Conservation (phyloP, 768 basidiomycete genomes). For the Termitomyces sp. region DNA sequence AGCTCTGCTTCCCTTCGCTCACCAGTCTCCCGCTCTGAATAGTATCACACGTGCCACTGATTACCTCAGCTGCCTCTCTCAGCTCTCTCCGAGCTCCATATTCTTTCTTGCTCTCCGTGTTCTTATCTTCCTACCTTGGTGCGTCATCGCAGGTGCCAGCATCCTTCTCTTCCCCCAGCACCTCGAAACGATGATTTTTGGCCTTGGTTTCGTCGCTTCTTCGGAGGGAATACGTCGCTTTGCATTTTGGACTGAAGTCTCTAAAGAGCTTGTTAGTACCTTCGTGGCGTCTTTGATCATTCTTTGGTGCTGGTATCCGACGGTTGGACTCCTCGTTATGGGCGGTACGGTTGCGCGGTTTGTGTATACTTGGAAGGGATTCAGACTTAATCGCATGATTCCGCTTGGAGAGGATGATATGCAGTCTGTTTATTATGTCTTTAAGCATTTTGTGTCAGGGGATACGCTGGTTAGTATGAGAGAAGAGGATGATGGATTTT, state of each 20-base stretch:
- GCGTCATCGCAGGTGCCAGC: conserved; percentile 34
- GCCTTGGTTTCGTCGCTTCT: conserved; percentile 23
- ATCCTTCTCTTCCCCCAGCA: conserved; percentile 31
- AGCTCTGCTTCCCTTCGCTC: conserved; percentile 13
- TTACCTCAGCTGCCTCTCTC: neutral
- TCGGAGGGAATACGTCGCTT: conserved; percentile 30
- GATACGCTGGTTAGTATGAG: conserved; percentile 6
- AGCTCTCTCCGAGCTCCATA: conserved; percentile 9
- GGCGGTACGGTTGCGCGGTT: conserved; percentile 22
- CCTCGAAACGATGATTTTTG: conserved; percentile 31
- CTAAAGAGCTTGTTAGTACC: conserved; percentile 29
- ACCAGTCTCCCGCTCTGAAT: neutral
- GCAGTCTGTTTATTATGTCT: conserved; percentile 30
- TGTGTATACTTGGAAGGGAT: conserved; percentile 31
- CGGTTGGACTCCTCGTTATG: conserved; percentile 17
- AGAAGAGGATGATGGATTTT: conserved; percentile 10
- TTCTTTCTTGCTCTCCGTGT: conserved; percentile 17
- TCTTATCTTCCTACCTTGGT: conserved; percentile 39
- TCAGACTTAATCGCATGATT: conserved; percentile 24
- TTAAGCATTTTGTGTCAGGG: conserved; percentile 2
- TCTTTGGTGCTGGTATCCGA: conserved; percentile 22
- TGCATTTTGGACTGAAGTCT: conserved; percentile 34
- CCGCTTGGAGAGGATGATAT: conserved; percentile 35
- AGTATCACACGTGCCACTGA: conserved; percentile 3
- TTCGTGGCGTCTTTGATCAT: conserved; percentile 27